Percentiles rank a stretch among this genome's conserved stretches.
These are phyloP conservation scores for Skeletonema tropicum DNA, from an alignment of 108 stramenopile species.

Conservation along the genomic window DNA sequence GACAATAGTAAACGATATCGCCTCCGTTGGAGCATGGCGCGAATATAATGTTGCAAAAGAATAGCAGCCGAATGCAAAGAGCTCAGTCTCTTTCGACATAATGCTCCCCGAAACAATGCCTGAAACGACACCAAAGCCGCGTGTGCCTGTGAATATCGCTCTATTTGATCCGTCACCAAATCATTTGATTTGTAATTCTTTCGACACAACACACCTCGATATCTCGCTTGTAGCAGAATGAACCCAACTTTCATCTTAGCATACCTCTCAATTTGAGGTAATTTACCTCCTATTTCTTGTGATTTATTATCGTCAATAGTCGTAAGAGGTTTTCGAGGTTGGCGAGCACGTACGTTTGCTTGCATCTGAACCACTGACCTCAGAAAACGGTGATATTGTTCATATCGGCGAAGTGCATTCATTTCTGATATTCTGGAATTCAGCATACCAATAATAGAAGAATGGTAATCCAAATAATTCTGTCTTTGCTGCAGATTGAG, in stretches of 20 bases:
- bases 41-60: conserved; percentile 7
- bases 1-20: conserved; percentile 6
- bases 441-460: conserved; percentile 12
- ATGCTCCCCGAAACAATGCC: conserved; percentile 21
- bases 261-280: too few relatives aligned
- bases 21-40: not conserved
- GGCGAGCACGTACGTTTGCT: conserved; percentile 8
- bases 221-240: too few relatives aligned
- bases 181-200: conserved; percentile 4
- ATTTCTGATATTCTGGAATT: conserved; percentile 12
- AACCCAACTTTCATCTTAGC: too few relatives aligned
- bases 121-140: conserved; percentile 19
- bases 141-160: conserved; percentile 5
- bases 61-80: not conserved
- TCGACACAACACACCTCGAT: too few relatives aligned
- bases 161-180: not conserved
- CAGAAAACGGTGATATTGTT: conserved; percentile 9
- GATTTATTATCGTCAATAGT: not conserved
- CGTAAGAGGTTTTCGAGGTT: not conserved
- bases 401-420: not conserved
- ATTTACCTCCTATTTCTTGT: not conserved
- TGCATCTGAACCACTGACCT: conserved; percentile 6
- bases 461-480: conserved; percentile 23
- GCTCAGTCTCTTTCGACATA: not conserved
- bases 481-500: conserved; percentile 17